These are phyloP conservation scores for Bremia lactucae DNA, from an alignment of 352 stramenopile genomes.

Conservation along the genomic window DNA sequence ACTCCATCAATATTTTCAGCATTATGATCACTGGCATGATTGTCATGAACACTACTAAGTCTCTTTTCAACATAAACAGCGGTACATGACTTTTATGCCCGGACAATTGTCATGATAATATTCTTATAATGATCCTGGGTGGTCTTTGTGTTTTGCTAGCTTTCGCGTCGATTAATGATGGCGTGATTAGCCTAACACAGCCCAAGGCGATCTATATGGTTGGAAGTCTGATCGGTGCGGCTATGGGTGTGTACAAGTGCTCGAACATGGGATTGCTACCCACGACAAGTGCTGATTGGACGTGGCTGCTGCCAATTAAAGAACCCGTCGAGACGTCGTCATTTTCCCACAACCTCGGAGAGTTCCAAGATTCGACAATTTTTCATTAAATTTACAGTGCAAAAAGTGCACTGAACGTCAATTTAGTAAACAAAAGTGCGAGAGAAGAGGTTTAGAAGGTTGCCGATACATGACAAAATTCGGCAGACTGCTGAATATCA, in stretches of 20 bases:
- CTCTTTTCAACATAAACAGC: conserved; percentile 72
- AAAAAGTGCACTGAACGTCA: no score
- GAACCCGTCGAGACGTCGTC: conserved; percentile 71
- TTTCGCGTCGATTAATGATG: conserved; percentile 70
- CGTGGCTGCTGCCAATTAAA: conserved; percentile 82
- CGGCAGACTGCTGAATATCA: conserved; percentile 2
- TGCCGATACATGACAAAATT: conserved; percentile 22
- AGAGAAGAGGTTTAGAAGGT: conserved; percentile 5
- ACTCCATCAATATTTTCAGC: conserved; percentile 91
- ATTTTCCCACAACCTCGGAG: conserved; percentile 36
- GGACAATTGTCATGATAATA: no score
- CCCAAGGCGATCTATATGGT: conserved; percentile 85
- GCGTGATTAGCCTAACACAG: conserved; percentile 67
- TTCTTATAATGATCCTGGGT: no score
- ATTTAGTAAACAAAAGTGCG: conserved; percentile 27
- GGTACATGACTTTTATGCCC: conserved; percentile 24
- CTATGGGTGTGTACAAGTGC: conserved; percentile 88
- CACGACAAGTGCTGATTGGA: conserved; percentile 88
- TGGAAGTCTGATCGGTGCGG: conserved; percentile 79
- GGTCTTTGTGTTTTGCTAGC: no score
- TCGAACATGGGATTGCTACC: conserved; percentile 87
- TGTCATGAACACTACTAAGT: conserved; percentile 88
- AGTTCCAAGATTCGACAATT: no score
- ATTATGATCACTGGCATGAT: conserved; percentile 93
- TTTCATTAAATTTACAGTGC: no score